phyloP scores from a whole-genome alignment of 2,329 filamentous ascomycete genomes.

The Hypoxylon sp. region DNA sequence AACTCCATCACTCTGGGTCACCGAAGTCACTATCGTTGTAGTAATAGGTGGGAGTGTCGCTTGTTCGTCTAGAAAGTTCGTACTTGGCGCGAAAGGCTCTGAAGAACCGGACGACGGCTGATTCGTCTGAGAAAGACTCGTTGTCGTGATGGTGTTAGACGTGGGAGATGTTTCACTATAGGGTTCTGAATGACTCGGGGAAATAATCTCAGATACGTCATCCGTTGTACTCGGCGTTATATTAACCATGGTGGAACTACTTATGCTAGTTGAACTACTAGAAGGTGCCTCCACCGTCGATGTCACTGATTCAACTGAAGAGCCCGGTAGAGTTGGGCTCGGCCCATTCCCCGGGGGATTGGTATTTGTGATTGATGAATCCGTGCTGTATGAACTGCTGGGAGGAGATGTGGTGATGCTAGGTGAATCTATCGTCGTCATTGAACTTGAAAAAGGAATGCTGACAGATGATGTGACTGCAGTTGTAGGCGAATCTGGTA shows the following conservation, averaged over 20 bases:
- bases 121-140: background rate
- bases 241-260: background rate
- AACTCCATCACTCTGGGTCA: slow-evolving; percentile 19
- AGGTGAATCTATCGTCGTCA: slow-evolving; percentile 2
- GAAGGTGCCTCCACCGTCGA: slow-evolving; percentile 1
- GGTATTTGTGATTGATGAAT: slow-evolving; percentile 8
- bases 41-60: slow-evolving; percentile 31
- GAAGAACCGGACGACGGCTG: slow-evolving; percentile 5
- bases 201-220: background rate
- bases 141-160: background rate
- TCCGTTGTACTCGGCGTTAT: background rate
- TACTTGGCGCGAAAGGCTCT: slow-evolving; percentile 29
- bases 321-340: slow-evolving; percentile 1
- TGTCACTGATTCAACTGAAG: slow-evolving; percentile 6
- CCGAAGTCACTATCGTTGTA: slow-evolving; percentile 44
- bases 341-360: background rate
- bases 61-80: slow-evolving; percentile 10
- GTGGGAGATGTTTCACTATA: slow-evolving; percentile 1
- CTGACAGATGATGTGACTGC: slow-evolving; percentile 9
- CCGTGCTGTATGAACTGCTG: slow-evolving; percentile 7
- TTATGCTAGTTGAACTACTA: slow-evolving; percentile 4
- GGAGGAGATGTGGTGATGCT: slow-evolving; percentile 2
- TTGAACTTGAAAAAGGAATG: slow-evolving; percentile 16
- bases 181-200: slow-evolving; percentile 10
- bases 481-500: background rate